These are phyloP conservation scores for Chaetothyriales sp. DNA, from an alignment of 2,329 filamentous ascomycete species.

Conservation along the genomic window DNA sequence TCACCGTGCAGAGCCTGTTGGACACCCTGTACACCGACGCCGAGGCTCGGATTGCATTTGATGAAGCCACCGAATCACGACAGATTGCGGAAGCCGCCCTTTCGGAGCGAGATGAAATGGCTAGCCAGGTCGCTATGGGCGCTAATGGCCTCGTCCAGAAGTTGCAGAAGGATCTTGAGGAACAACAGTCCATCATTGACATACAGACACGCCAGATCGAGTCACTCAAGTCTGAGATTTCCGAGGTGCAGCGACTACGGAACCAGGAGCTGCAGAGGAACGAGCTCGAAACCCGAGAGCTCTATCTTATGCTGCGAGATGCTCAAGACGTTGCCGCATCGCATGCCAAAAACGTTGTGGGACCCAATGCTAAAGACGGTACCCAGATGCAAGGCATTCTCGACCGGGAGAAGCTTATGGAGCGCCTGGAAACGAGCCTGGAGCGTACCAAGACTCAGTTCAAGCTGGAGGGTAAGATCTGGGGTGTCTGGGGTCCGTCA, in stretches of 20 bases:
- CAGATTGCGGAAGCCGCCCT: conserved; percentile 92
- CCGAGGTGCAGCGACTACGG: conserved; percentile 68
- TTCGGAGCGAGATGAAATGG: conserved; percentile 92
- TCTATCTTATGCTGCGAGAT: conserved; percentile 96
- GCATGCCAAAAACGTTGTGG: conserved; percentile 49
- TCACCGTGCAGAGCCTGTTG: conserved; percentile 85
- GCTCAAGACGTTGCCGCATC: conserved; percentile 91
- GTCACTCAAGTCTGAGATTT: conserved; percentile 73
- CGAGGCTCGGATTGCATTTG: conserved; percentile 78
- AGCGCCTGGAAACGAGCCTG: conserved; percentile 82
- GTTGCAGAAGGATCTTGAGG: conserved; percentile 82
- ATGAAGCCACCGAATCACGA: conserved; percentile 77
- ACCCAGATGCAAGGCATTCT: conserved; percentile 82
- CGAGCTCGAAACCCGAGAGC: conserved; percentile 85
- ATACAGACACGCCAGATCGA: conserved; percentile 76
- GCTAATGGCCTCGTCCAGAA: conserved; percentile 89
- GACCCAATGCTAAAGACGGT: conserved; percentile 46
- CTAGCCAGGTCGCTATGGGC: conserved; percentile 70
- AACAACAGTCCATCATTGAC: conserved; percentile 80
- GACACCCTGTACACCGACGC: conserved; percentile 95
- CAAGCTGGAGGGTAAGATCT: conserved; percentile 85
- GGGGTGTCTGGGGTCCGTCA: conserved; percentile 75
- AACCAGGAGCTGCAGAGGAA: conserved; percentile 87
- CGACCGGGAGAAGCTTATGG: conserved; percentile 83
- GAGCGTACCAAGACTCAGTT: conserved; percentile 96